Evolutionary conservation across 768 basidiomycete species (phyloP), one percentile per base, ranked within the genome.

Genomic region (Chalciporus pseudorubinellus): DNA sequence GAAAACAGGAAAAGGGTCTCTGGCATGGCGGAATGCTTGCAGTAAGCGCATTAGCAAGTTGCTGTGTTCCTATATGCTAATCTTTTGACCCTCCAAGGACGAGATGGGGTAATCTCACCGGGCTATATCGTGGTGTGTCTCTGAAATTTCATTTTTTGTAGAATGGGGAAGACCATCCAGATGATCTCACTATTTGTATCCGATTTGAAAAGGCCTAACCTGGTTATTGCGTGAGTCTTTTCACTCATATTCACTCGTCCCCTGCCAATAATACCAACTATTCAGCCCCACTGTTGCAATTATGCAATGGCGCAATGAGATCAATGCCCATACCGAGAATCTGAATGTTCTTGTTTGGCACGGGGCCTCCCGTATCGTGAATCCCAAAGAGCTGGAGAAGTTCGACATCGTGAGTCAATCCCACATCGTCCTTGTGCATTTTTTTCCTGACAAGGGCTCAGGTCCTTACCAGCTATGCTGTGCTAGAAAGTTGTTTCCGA

Each of bases 131-230:
- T 48, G 10, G 45, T 39, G 46, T 22, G 24, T 46, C 9, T 33
- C 51, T 50, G 42, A 58, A 50, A 45, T 54, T 19, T 57, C 56
- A n/a, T 43, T 44, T 54, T 21, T 7, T 39, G 14, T 56, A 87
- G 89, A 18, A 92, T 94, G 91, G 89, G 89, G 13, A 93, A 94
- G 70, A 99, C 95, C 0, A 98, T 99, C 52, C 97, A 99, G 65
- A 92, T 94, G 58, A 95, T 99, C 44, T 80, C 94, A 1, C 77
- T 98, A 34, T 77, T 99, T 33, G 82, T 95, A 5, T 83, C 87
- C 1, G 91, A 94, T 61, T 66, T 78, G 43, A 71, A 76, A 53
- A 87, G 82, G 65, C 93, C 94, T 3, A 95, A 94, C 58, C 79
- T 99, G 19, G 91, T 99, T 28, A 79, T 99, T 24, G 97, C 97